Conservation (phyloP, 75 land plant genomes). For the Cryptomeria japonica region DNA sequence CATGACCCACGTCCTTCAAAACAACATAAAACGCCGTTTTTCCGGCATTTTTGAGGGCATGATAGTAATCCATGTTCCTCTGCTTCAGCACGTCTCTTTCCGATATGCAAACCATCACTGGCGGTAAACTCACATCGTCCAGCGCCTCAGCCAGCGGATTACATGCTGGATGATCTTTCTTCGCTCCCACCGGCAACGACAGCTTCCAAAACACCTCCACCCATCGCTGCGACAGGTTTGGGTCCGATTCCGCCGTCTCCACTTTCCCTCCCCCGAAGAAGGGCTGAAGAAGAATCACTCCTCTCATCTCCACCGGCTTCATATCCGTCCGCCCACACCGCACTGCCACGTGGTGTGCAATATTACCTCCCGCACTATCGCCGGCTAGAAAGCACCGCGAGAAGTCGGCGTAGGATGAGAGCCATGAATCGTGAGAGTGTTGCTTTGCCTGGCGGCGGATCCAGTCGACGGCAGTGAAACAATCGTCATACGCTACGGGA, state of each 20-base stretch:
- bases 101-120: constrained; percentile 33
- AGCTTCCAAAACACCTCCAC: constrained; percentile 57
- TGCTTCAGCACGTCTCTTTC: constrained; percentile 52
- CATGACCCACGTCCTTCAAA: constrained; percentile 52
- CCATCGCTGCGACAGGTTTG: constrained; percentile 25
- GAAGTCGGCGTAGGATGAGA: not conserved
- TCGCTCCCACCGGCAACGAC: constrained; percentile 45
- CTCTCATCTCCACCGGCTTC: constrained; percentile 31
- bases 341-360: not conserved
- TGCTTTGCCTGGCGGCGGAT: constrained; percentile 17
- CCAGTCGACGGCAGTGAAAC: constrained; percentile 41
- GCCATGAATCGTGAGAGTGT: not conserved
- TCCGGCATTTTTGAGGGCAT: constrained; percentile 26
- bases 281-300: constrained; percentile 51
- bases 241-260: constrained; percentile 27
- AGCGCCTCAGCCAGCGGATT: constrained; percentile 31
- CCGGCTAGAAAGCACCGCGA: not conserved
- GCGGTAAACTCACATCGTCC: constrained; percentile 13
- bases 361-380: constrained; percentile 6
- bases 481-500: constrained; percentile 57
- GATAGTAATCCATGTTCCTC: constrained; percentile 44
- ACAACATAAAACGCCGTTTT: constrained; percentile 28
- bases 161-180: constrained; percentile 51
- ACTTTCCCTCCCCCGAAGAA: constrained; percentile 61
- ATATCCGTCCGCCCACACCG: not conserved